Percentiles rank a stretch among this genome's conserved stretches.
These are phyloP conservation scores for Pythium rhizo-oryzae DNA, from an alignment of 352 stramenopile genomes.

Conservation along the genomic window DNA sequence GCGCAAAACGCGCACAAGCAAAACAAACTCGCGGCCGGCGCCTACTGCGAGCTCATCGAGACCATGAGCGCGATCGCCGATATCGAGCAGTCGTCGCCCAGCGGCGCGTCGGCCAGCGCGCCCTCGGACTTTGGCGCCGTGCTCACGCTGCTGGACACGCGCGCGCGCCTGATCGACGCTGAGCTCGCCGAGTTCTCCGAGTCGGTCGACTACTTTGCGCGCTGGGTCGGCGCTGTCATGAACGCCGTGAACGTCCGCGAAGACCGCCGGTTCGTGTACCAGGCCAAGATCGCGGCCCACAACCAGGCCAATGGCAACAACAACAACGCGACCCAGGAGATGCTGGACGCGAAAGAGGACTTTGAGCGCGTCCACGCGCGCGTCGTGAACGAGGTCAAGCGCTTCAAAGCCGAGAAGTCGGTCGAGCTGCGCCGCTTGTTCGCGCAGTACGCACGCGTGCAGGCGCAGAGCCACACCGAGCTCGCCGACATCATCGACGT, in stretches of 20 bases:
- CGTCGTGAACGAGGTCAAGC: conserved; percentile 74
- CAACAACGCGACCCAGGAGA: conserved; percentile 44
- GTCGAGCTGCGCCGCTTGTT: conserved; percentile 76
- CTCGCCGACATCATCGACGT: conserved; percentile 50
- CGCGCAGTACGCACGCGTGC: conserved; percentile 64
- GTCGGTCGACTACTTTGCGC: conserved; percentile 69
- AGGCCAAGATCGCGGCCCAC: conserved; percentile 67
- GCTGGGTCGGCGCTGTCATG: conserved; percentile 75
- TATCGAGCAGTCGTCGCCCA: conserved; percentile 64
- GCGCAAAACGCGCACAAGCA: conserved; percentile 59
- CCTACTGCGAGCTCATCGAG: conserved; percentile 86
- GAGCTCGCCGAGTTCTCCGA: conserved; percentile 71
- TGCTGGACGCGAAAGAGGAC: conserved; percentile 69
- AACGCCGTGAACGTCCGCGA: conserved; percentile 74
- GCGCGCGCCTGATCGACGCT: conserved; percentile 70
- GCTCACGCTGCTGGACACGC: conserved; percentile 69
- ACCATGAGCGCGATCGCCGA: conserved; percentile 66
- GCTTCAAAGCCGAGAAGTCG: conserved; percentile 77
- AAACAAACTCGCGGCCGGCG: conserved; percentile 71
- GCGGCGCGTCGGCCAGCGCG: conserved; percentile 39
- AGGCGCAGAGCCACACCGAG: conserved; percentile 54
- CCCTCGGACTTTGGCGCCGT: conserved; percentile 68
- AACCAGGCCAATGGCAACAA: conserved; percentile 24
- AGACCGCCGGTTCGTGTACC: conserved; percentile 78
- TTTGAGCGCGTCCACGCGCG: conserved; percentile 77